phyloP scores from a whole-genome alignment of 176 grass and related monocot species.

The Puccinellia tenuiflora region DNA sequence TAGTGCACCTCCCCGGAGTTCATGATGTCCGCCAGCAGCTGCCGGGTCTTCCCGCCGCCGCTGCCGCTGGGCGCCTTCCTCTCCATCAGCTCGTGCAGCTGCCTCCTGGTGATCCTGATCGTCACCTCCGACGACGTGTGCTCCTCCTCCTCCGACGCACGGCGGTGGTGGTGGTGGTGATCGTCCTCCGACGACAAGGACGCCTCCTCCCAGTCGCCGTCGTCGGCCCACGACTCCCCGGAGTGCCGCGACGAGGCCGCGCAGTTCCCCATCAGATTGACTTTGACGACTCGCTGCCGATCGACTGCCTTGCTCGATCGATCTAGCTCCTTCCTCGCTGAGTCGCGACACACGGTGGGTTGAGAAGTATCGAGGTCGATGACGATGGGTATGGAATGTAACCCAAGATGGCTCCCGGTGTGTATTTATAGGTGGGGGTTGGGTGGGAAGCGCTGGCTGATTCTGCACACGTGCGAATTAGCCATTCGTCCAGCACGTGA shows the following conservation, averaged over 20 bases:
- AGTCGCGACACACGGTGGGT: background rate
- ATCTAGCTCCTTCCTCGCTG: background rate
- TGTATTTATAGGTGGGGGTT: constrained; percentile 4
- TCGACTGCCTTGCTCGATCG: background rate
- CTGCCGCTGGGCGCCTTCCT: background rate
- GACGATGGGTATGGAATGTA: constrained; percentile 11
- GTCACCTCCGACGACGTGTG: constrained; percentile 38
- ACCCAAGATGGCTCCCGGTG: background rate
- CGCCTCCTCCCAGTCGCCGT: constrained; percentile 28
- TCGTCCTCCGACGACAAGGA: background rate
- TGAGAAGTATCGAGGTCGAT: background rate
- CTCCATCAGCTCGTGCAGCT: constrained; percentile 56
- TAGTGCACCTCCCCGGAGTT: constrained; percentile 49
- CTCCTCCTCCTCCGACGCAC: background rate
- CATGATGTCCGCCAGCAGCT: constrained; percentile 60
- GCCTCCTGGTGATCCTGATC: constrained; percentile 62
- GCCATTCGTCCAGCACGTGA: background rate
- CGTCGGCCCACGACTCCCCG: constrained; percentile 47
- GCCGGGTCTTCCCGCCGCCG: background rate
- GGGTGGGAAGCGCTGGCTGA: background rate
- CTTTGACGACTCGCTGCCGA: background rate
- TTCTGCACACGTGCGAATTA: background rate
- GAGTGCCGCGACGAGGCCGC: constrained; percentile 11
- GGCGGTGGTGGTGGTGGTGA: background rate
- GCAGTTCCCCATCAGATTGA: constrained; percentile 44